Evolutionary conservation across 139 green algal genomes (phyloP).

Genomic region (Zygnema cylindricum): DNA sequence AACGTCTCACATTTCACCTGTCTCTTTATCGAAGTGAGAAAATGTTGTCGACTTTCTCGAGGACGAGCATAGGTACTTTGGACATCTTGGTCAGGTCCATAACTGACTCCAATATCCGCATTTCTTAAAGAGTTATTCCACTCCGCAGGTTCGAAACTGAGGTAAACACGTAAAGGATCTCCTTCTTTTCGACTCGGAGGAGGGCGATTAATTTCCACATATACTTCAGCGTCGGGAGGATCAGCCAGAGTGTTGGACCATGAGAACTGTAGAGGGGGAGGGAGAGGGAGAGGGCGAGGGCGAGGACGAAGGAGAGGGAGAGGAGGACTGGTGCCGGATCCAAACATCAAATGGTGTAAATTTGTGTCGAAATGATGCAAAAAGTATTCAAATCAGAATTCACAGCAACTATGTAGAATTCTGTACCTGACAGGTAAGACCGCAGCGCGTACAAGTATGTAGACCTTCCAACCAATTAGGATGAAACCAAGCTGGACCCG

Average conservation of each 20-base stretch:
- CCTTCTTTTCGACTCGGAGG: background rate
- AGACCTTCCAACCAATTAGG: conserved; percentile 31
- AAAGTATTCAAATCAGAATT: too few relatives aligned
- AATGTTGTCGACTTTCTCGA: background rate
- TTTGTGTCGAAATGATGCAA: too few relatives aligned
- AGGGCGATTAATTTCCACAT: background rate
- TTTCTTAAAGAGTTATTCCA: background rate
- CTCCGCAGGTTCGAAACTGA: conserved; percentile 2
- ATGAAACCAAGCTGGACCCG: conserved; percentile 4
- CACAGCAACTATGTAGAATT: background rate
- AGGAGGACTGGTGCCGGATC: background rate
- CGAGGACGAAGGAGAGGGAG: too few relatives aligned
- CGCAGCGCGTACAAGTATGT: conserved; percentile 12
- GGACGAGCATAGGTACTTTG: background rate
- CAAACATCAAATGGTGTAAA: too few relatives aligned
- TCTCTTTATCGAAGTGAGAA: background rate
- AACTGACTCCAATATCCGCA: background rate
- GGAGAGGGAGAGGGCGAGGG: background rate
- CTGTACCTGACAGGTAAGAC: conserved; percentile 26
- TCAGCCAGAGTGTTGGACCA: conserved; percentile 17
- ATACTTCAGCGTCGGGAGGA: background rate
- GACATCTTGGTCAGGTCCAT: background rate
- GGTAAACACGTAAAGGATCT: background rate
- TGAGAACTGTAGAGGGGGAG: conserved; percentile 16
- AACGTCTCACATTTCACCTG: background rate